These are phyloP conservation scores for Sclerotinia trifoliorum DNA, from an alignment of 2,329 filamentous ascomycete species.

Conservation along the genomic window DNA sequence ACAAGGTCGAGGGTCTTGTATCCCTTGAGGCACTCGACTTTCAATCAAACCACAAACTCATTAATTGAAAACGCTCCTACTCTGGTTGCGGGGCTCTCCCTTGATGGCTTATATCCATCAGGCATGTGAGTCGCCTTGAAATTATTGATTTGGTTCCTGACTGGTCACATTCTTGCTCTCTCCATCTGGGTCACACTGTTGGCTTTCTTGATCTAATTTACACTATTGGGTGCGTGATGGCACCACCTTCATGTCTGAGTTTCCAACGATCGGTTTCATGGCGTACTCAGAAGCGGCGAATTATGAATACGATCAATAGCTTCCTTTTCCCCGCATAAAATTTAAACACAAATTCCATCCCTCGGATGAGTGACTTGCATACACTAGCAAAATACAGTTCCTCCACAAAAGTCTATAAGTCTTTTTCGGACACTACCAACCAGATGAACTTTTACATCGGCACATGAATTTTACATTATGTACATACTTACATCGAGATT, in stretches of 20 bases:
- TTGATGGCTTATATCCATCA: slow-evolving; percentile 18
- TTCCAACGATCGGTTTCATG: neutral
- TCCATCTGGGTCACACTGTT: neutral
- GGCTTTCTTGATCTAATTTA: neutral
- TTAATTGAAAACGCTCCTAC: slow-evolving; percentile 21
- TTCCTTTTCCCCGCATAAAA: neutral
- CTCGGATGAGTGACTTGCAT: neutral
- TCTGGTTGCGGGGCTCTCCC: slow-evolving; percentile 19
- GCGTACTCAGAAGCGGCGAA: neutral
- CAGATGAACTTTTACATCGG: neutral
- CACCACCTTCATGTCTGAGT: neutral
- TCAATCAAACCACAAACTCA: neutral
- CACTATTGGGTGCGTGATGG: neutral
- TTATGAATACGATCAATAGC: neutral
- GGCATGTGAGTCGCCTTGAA: slow-evolving; percentile 17
- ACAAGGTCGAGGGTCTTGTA: neutral
- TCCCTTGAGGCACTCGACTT: neutral
- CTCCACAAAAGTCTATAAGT: neutral
- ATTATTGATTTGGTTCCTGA: neutral
- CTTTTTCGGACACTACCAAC: neutral
- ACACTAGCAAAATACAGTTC: neutral
- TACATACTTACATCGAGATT: neutral
- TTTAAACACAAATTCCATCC: neutral
- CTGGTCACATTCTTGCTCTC: slow-evolving; percentile 1
- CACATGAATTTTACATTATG: slow-evolving; percentile 5